Evolutionary conservation across 73 alveolate genomes (phyloP), one percentile per base, ranked within the genome.

Genomic region (Blepharisma stoltei): DNA sequence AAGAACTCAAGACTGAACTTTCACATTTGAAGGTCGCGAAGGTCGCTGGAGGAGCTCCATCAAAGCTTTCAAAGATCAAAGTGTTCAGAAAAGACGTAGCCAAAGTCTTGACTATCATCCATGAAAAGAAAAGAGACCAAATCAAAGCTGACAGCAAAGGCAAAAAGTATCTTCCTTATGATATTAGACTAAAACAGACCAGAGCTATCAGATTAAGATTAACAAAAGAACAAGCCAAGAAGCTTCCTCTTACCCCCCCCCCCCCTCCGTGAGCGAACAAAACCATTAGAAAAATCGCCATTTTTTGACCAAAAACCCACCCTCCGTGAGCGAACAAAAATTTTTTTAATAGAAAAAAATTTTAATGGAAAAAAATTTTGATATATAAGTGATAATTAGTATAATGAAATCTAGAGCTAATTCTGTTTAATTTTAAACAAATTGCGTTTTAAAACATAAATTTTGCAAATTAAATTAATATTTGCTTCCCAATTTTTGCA

Each of bases 81-180:
- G 80, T 89, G 80, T 92, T 87, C 68, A 90, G 98, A 85, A 93
- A 91, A 78, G 90, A 89, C 70, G 91, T 91, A 46, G 98, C 97
- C 55, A 88, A 88, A 77, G 92, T 88, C 45, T 81, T 91, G 88
- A 90, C 97, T 68, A 91, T 91, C 54, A 77, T 90, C 78, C 87
- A 90, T 88, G 95, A 93, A 82, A 90, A 91, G 93, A 93, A 86
- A 81, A 90, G 82, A 81, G 88, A 87, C 55, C 87, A 82, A 50
- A 95, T 88, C 80, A 77, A 86, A 38, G 90, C 67, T 47, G 86
- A 85, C 69, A 67, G 60, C 89, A 81, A 81, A 83, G 83, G 69
- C 43, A 85, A 86, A 86, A 84, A 85, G 71, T 79, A 81, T 71
- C 68, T 68, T 78, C 98, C 98, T 67, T 48, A 77, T 47, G 98